A percentile compares a stretch with the other conserved stretches of the same genome.
Conservation (phyloP, 129 eudicot species). For the carrot (Daucus carota) region DH1_v3.0 NC_030385.2:32154501-32155000, state of each 20-base stretch:
- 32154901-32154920: conserved; percentile 67
- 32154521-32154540: conserved; percentile 66
- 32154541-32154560: conserved; percentile 42
- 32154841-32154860: conserved; percentile 52
- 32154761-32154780: conserved; percentile 56
- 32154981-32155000: conserved; percentile 87
- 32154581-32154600: not conserved
- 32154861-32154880: conserved; percentile 45
- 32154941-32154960: conserved; percentile 64
- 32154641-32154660: not conserved
- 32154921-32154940: conserved; percentile 57
- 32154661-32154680: not conserved
- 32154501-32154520: conserved; percentile 48
- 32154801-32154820: conserved; percentile 20
- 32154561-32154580: not conserved
- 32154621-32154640: not conserved
- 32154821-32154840: conserved; percentile 42
- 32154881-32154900: conserved; percentile 62
- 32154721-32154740: not conserved
- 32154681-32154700: not conserved
- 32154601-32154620: not conserved
- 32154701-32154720: not conserved
- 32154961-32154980: conserved; percentile 59
- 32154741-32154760: not conserved
- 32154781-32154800: conserved; percentile 42